Evolutionary conservation across 331 rosid genomes (phyloP), one percentile per base, ranked within the genome.

Genomic region (Acacia pycnantha): DNA sequence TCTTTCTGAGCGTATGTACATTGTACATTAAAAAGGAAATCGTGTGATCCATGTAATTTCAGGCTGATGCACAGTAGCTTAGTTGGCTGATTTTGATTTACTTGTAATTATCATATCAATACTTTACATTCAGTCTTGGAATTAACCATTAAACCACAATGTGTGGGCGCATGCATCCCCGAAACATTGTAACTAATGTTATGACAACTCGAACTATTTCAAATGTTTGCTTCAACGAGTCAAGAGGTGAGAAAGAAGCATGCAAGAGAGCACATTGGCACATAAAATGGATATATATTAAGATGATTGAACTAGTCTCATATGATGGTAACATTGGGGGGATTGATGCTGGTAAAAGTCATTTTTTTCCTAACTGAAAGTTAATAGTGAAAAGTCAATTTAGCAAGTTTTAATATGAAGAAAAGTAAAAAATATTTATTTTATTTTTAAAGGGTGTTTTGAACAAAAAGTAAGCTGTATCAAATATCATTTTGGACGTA

Each of bases 1-100:
- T 83, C 18, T 81, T 77, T 86, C 81, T 78, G 66, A 71, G 77
- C 33, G 74, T 72, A 65, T 85, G 87, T 83, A 82, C 82, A 74
- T 73, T 73, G 62, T 73, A 73, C 59, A 27, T 47, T 47, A 48
- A 16, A 48, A 73, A 16, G 44, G 24, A 47, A 26, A 11, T 72
- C 24, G 24, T 43, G 54, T 35, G n/a, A 24, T 58, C 24, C 26
- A 46, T 47, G 59, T 48, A 47, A 41, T 26, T 29, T 48, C 21
- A 73, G 29, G 51, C 53, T 53, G 65, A 43, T 82, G 53, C 33
- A n/a, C 69, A 43, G 41, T 73, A 21, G 18, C 76, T 14, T 47
- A 18, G 29, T 74, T 81, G 27, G 76, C 26, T 18, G 58, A 72
- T 72, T 26, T 27, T 50, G 19, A 50, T 15, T 41, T 12, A 61